Evolutionary conservation across 495 filamentous ascomycete species (phyloP).

Genomic region (Xylaria bambusicola): DNA sequence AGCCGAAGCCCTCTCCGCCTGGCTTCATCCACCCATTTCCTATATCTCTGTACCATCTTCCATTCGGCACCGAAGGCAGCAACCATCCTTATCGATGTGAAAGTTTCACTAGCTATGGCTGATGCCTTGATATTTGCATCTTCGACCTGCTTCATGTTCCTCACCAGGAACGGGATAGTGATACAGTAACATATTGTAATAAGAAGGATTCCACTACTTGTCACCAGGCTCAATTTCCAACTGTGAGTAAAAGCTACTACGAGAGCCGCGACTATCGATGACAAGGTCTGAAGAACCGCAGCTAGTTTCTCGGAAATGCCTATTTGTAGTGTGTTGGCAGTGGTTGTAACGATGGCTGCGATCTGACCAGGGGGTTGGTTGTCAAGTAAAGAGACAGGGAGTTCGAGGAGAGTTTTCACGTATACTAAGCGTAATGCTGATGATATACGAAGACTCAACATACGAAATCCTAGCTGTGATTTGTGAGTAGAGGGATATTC

Average conservation of each 20-base stretch:
- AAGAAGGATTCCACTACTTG: slow-evolving; percentile 57
- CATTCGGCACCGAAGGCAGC: slow-evolving; percentile 64
- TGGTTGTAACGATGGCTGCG: slow-evolving; percentile 62
- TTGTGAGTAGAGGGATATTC: slow-evolving; percentile 8
- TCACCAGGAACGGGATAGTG: slow-evolving; percentile 59
- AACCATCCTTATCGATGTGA: slow-evolving; percentile 60
- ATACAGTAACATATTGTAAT: slow-evolving; percentile 57
- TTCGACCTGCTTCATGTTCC: slow-evolving; percentile 55
- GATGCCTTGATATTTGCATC: slow-evolving; percentile 62
- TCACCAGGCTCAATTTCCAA: slow-evolving; percentile 61
- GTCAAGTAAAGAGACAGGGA: slow-evolving; percentile 57
- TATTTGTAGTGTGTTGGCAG: slow-evolving; percentile 64
- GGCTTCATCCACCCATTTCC: slow-evolving; percentile 59
- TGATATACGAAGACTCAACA: slow-evolving; percentile 57
- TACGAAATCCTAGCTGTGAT: slow-evolving; percentile 54
- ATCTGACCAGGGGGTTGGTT: slow-evolving; percentile 55
- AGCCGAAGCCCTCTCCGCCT: slow-evolving; percentile 53
- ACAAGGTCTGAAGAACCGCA: slow-evolving; percentile 53
- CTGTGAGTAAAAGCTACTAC: slow-evolving; percentile 57
- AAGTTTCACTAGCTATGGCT: slow-evolving; percentile 59
- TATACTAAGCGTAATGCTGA: slow-evolving; percentile 55
- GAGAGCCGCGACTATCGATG: slow-evolving; percentile 52
- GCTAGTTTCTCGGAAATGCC: slow-evolving; percentile 67
- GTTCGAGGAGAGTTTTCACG: slow-evolving; percentile 52
- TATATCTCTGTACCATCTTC: slow-evolving; percentile 55